These are phyloP conservation scores for Xylariaceae sp. DNA, from an alignment of 2,329 filamentous ascomycete genomes.

Conservation along the genomic window DNA sequence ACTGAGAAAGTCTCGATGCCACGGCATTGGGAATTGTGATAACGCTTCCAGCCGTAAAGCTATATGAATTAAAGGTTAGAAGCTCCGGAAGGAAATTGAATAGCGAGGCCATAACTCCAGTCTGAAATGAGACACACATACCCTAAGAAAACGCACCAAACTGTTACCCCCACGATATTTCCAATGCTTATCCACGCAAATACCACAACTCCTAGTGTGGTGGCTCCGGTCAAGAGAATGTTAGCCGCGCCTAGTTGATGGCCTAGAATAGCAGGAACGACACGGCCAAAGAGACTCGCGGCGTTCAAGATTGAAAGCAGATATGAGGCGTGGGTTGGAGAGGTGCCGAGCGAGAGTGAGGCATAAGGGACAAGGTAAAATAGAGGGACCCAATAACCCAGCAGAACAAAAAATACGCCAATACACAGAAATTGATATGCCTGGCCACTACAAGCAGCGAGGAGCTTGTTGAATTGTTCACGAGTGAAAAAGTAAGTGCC, in stretches of 20 bases:
- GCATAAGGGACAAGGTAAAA: constrained; percentile 24
- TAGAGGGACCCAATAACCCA: constrained; percentile 21
- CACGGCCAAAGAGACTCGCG: constrained; percentile 18
- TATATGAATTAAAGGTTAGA: background rate
- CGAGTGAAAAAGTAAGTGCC: background rate
- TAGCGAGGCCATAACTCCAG: too few relatives aligned
- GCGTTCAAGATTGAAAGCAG: constrained; percentile 17
- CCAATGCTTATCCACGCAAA: constrained; percentile 3
- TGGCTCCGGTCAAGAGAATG: constrained; percentile 13
- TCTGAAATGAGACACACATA: too few relatives aligned
- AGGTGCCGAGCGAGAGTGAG: background rate
- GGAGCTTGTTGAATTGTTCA: background rate
- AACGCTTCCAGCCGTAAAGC: constrained; percentile 13
- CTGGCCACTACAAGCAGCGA: background rate
- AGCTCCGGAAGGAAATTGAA: too few relatives aligned
- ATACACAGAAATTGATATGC: constrained; percentile 14
- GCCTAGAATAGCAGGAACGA: constrained; percentile 13
- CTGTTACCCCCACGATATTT: background rate
- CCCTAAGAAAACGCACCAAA: constrained; percentile 19
- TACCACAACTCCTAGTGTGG: background rate
- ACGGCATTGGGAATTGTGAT: constrained; percentile 22
- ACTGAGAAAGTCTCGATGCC: constrained; percentile 1
- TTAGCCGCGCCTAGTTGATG: constrained; percentile 8
- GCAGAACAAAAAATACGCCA: constrained; percentile 5
- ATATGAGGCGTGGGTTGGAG: constrained; percentile 3